Percentiles rank a stretch among this genome's conserved stretches.
phyloP scores from a whole-genome alignment of 306 rosid genomes.

The Dryas alaskensis region DNA sequence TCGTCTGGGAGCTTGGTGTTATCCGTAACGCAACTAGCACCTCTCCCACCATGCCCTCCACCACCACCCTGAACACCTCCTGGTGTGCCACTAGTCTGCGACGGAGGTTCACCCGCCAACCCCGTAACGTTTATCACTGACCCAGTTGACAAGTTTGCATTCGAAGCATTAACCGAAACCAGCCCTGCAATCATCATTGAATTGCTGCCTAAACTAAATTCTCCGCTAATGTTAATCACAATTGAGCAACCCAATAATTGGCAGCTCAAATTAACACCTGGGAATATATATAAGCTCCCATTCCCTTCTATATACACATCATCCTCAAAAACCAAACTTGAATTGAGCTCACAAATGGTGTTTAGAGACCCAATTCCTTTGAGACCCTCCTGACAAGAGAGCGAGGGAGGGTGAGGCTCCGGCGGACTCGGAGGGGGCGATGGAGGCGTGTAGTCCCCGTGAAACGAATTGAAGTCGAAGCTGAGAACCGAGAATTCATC shows the following conservation, averaged over 20 bases:
- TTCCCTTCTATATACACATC: conserved; percentile 78
- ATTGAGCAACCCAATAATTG: conserved; percentile 61
- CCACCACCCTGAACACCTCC: conserved; percentile 84
- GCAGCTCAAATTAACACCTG: conserved; percentile 69
- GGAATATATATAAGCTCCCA: conserved; percentile 61
- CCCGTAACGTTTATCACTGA: conserved; percentile 58
- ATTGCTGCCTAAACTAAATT: conserved; percentile 50
- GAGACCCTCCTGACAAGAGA: conserved; percentile 61
- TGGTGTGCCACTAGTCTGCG: conserved; percentile 85
- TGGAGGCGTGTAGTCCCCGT: conserved; percentile 82
- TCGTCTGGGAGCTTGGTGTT: conserved; percentile 88
- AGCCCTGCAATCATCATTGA: conserved; percentile 40
- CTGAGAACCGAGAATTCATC: conserved; percentile 52
- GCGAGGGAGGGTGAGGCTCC: conserved; percentile 77
- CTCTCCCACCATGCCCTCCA: conserved; percentile 96
- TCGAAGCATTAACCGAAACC: conserved; percentile 36
- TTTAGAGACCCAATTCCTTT: conserved; percentile 66
- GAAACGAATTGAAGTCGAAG: conserved; percentile 43
- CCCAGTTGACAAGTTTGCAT: conserved; percentile 37
- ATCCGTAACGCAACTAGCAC: conserved; percentile 82
- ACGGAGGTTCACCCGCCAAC: conserved; percentile 75
- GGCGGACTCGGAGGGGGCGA: conserved; percentile 80
- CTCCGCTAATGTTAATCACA: conserved; percentile 56
- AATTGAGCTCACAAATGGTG: conserved; percentile 62
- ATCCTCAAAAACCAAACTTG: conserved; percentile 46